Conservation (phyloP, 176 grass and related monocot genomes). For the Lolium rigidum region DNA sequence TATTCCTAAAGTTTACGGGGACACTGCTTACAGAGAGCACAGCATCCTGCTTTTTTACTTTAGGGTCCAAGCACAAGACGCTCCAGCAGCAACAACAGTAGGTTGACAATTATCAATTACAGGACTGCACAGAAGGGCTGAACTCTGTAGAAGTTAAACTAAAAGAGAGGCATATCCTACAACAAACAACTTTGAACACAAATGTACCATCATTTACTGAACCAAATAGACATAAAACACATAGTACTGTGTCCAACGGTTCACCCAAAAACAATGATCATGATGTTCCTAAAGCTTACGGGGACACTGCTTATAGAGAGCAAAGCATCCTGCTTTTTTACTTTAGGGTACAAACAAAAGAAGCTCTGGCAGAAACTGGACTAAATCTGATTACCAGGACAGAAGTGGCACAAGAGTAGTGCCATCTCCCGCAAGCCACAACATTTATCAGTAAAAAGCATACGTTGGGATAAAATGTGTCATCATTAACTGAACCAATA, state of each 20-base stretch:
- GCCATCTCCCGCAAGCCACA: background rate
- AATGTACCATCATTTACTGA: slow-evolving; percentile 71
- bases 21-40: slow-evolving; percentile 24
- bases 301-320: slow-evolving; percentile 40
- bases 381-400: background rate
- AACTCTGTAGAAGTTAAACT: too few relatives aligned
- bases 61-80: background rate
- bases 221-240: slow-evolving; percentile 49
- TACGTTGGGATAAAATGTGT: background rate
- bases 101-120: background rate
- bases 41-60: slow-evolving; percentile 60
- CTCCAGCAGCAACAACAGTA: background rate
- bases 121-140: background rate
- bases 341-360: background rate
- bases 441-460: background rate
- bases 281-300: slow-evolving; percentile 62
- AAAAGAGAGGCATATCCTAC: background rate
- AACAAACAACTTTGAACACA: background rate
- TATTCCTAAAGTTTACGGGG: slow-evolving; percentile 63
- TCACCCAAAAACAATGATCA: slow-evolving; percentile 68
- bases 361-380: background rate
- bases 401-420: background rate
- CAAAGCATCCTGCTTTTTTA: slow-evolving; percentile 55
- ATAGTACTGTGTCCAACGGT: slow-evolving; percentile 37
- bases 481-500: slow-evolving; percentile 63